A percentile compares a stretch with the other conserved stretches of the same genome.
Conservation (phyloP, 2,329 filamentous ascomycete species). For the Fonsecaea monophora region DNA sequence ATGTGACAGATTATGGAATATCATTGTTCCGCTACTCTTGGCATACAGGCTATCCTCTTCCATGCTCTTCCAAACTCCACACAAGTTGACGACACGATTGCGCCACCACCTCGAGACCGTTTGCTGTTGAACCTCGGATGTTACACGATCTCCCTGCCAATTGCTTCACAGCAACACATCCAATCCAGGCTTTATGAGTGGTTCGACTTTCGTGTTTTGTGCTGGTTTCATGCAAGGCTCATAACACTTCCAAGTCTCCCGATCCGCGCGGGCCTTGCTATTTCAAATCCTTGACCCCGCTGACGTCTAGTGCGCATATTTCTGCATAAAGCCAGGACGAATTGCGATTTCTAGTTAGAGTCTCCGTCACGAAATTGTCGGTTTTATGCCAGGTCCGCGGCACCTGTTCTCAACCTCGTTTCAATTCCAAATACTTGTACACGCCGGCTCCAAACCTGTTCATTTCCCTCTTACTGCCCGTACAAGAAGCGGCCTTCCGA, state of each 20-base stretch:
- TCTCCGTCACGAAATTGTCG: background rate
- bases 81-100: background rate
- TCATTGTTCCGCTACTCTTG: background rate
- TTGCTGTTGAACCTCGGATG: conserved; percentile 8
- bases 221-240: conserved; percentile 14
- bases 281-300: conserved; percentile 5
- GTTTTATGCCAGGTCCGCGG: background rate
- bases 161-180: background rate
- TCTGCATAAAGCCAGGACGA: conserved; percentile 1
- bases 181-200: background rate
- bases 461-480: background rate
- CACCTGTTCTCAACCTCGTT: background rate
- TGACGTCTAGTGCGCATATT: background rate
- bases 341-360: background rate
- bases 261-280: background rate
- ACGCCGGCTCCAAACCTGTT: background rate
- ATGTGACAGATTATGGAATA: background rate
- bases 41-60: background rate
- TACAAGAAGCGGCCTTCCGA: background rate
- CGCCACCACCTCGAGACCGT: background rate
- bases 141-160: background rate
- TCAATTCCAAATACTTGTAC: background rate
- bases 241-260: background rate
- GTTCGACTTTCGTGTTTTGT: background rate
- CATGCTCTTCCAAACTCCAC: no score